Conservation (phyloP, 768 basidiomycete genomes). For the Boletus rubroflammeus region DNA sequence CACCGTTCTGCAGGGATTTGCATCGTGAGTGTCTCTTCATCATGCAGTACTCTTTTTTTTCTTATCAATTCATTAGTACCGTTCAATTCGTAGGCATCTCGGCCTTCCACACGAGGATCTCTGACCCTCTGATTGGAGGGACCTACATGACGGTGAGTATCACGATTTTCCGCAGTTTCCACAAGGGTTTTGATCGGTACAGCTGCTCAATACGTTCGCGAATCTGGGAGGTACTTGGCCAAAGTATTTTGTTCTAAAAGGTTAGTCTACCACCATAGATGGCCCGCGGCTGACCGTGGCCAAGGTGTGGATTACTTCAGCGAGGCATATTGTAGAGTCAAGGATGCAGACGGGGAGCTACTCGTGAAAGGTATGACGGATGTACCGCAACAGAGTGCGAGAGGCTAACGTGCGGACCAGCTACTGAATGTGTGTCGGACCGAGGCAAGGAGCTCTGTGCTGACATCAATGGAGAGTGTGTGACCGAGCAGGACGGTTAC, state of each 20-base stretch:
- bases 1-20: conserved; percentile 80
- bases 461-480: conserved; percentile 72
- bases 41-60: not conserved
- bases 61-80: conserved; percentile 50
- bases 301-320: conserved; percentile 86
- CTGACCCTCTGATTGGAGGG: conserved; percentile 95
- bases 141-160: conserved; percentile 94
- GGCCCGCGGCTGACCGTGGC: conserved; percentile 8
- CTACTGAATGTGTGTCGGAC: conserved; percentile 88
- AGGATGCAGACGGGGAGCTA: conserved; percentile 50
- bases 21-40: conserved; percentile 56
- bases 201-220: conserved; percentile 93
- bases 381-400: not conserved
- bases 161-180: not conserved
- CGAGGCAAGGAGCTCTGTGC: conserved; percentile 79
- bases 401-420: conserved; percentile 36
- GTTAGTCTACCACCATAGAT: conserved; percentile 29
- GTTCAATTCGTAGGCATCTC: conserved; percentile 99
- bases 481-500: conserved; percentile 88
- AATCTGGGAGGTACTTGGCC: conserved; percentile 99
- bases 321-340: conserved; percentile 76
- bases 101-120: conserved; percentile 96
- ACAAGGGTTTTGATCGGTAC: conserved; percentile 7
- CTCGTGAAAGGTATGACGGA: conserved; percentile 48
- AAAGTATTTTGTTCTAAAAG: conserved; percentile 92